Evolutionary conservation across 805 yeast species (phyloP), one percentile per base, ranked within the genome.

Genomic region (Wickerhamiella qilinensis): DNA sequence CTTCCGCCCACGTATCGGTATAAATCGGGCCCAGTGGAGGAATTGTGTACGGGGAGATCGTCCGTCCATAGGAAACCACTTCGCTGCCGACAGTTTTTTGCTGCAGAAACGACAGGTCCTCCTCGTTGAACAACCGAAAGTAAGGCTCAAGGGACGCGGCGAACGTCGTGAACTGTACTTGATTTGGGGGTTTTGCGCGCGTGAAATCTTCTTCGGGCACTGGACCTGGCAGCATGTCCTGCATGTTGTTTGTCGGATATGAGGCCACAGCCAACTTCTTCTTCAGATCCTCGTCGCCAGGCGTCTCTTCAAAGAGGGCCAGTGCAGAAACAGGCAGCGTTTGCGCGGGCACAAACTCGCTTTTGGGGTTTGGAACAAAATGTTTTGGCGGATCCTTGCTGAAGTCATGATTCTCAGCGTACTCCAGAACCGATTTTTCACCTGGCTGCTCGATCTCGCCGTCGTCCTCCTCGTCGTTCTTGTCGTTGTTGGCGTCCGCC

Each of bases 141-240:
- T 72, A 88, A 22, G 86, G 81, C 55, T 91, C 98, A 28, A 85
- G 69, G 47, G 78, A 83, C 1, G 86, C 62, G 46, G 82, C 79
- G 54, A 82, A 91, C 0, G 98, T 86, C 11, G 81, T 67, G 54
- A 81, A 85, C 52, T 85, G 95, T 15, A 88, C 91, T 60, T 91
- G 98, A 56, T 84, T 88, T 2, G 84, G 59, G 16, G 86, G 86
- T 51, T 86, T 88, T 12, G 77, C 73, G 44, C 75, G 73, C 4
- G 94, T 77, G 48, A 82, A 84, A 57, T 91, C 97, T 40, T 68
- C 69, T 55, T 81, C 75, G 9, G 98, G 98, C 20, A 85, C 76
- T 27, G 67, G 73, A 2, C 98, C 99, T 0, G 98, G 94, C 22
- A 91, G 63, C 44, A 79, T 57, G 39, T 75, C 78, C 46, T 73